Conservation (phyloP, 371 early-diverging fungal genomes). For the Mucor mucedo region DNA sequence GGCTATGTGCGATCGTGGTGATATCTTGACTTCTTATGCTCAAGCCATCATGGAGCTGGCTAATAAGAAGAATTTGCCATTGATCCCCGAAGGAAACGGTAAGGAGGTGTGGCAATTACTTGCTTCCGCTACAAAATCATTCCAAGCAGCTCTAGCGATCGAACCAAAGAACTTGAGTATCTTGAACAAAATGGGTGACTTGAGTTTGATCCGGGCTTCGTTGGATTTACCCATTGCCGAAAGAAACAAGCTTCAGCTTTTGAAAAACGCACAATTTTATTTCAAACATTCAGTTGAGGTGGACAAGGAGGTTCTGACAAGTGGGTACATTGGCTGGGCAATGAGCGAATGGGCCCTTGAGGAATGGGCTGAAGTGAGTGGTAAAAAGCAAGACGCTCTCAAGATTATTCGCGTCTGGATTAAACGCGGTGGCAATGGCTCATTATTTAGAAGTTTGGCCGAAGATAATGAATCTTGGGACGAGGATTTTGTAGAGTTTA, state of each 20-base stretch:
- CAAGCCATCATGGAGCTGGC: slow-evolving; percentile 44
- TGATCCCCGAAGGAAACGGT: slow-evolving; percentile 32
- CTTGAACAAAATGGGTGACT: slow-evolving; percentile 62
- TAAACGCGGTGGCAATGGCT: slow-evolving; percentile 41
- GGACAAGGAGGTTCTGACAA: slow-evolving; percentile 39
- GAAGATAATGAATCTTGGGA: slow-evolving; percentile 48
- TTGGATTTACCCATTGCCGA: slow-evolving; percentile 55
- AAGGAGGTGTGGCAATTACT: slow-evolving; percentile 60
- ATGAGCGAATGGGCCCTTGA: slow-evolving; percentile 48
- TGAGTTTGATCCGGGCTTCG: slow-evolving; percentile 57
- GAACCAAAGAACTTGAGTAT: slow-evolving; percentile 62
- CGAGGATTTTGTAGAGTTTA: slow-evolving; percentile 45
- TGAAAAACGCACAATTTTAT: slow-evolving; percentile 61
- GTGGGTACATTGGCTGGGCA: slow-evolving; percentile 52
- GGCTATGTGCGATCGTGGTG: slow-evolving; percentile 74
- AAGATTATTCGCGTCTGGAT: slow-evolving; percentile 48
- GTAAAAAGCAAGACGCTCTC: slow-evolving; percentile 36
- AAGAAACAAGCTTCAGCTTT: slow-evolving; percentile 53
- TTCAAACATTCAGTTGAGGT: slow-evolving; percentile 48
- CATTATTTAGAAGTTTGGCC: slow-evolving; percentile 37
- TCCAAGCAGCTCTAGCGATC: slow-evolving; percentile 51
- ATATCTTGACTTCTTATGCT: slow-evolving; percentile 65
- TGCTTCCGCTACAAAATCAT: slow-evolving; percentile 56
- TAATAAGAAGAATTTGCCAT: slow-evolving; percentile 20
- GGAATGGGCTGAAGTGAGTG: slow-evolving; percentile 36